Conservation (phyloP, 2,329 filamentous ascomycete species). For the Aspergillus sergii region DNA sequence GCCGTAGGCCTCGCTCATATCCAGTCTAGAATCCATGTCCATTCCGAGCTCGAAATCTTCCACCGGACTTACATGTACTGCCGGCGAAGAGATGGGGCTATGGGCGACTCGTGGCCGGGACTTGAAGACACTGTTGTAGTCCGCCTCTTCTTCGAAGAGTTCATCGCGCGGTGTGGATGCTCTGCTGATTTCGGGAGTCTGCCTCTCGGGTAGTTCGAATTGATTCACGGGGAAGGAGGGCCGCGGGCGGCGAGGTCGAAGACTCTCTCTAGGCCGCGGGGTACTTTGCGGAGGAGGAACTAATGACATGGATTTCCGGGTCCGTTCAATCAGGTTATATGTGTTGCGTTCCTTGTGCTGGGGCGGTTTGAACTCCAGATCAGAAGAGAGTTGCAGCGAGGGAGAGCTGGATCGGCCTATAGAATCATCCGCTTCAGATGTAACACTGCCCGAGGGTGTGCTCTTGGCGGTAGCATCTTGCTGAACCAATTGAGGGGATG, state of each 20-base stretch:
- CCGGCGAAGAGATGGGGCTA: conserved; percentile 62
- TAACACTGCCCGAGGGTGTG: neutral
- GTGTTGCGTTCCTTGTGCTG: conserved; percentile 16
- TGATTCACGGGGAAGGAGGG: conserved; percentile 57
- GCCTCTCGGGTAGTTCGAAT: conserved; percentile 56
- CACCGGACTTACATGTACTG: conserved; percentile 37
- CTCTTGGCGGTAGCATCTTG: neutral
- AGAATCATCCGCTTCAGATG: neutral
- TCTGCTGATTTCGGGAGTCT: conserved; percentile 23
- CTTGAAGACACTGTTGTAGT: conserved; percentile 82
- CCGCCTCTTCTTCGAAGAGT: conserved; percentile 69
- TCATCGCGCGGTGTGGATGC: conserved; percentile 64
- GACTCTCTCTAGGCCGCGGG: conserved; percentile 24
- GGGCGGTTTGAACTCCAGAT: conserved; percentile 6
- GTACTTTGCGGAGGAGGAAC: conserved; percentile 44
- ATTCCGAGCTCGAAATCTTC: conserved; percentile 27
- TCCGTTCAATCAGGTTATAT: conserved; percentile 71
- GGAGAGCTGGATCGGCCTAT: conserved; percentile 1
- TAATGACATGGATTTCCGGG: conserved; percentile 76
- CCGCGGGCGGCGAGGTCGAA: conserved; percentile 30
- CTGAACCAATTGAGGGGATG: neutral
- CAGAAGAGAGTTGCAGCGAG: conserved; percentile 10
- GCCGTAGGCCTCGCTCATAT: conserved; percentile 16
- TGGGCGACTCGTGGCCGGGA: conserved; percentile 77
- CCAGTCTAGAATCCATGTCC: conserved; percentile 17